These are phyloP conservation scores for Chrysophaeum taylorii DNA, from an alignment of 352 stramenopile species.

Conservation along the genomic window DNA sequence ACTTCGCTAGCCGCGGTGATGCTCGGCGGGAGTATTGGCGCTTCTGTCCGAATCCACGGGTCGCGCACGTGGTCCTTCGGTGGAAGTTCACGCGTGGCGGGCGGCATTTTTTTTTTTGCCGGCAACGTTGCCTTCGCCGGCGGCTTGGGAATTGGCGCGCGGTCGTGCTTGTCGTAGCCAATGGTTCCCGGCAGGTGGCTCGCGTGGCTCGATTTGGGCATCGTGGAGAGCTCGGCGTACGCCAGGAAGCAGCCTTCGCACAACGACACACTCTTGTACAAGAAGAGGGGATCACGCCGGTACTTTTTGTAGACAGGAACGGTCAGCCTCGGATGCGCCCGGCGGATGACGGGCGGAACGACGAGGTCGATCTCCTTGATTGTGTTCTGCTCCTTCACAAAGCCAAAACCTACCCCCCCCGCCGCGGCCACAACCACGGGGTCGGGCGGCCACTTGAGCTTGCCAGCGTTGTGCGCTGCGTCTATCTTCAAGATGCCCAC, in stretches of 20 bases:
- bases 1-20: too few species aligned
- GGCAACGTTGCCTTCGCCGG: background rate
- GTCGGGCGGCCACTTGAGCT: conserved; percentile 74
- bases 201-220: conserved; percentile 13
- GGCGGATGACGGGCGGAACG: conserved; percentile 79
- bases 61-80: too few species aligned
- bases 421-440: conserved; percentile 67
- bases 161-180: background rate
- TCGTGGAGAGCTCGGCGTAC: conserved; percentile 62
- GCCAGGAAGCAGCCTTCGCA: conserved; percentile 84
- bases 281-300: conserved; percentile 77
- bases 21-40: too few species aligned
- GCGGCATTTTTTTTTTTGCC: background rate
- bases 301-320: conserved; percentile 70
- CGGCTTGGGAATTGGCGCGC: conserved; percentile 8
- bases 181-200: background rate
- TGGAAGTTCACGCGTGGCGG: background rate
- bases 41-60: too few species aligned
- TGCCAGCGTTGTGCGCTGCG: conserved; percentile 27
- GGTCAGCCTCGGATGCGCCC: conserved; percentile 68
- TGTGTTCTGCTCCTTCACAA: conserved; percentile 28
- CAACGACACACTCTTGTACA: conserved; percentile 75
- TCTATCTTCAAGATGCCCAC: conserved; percentile 41
- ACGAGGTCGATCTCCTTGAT: conserved; percentile 50
- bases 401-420: conserved; percentile 78